Evolutionary conservation across 2,329 filamentous ascomycete species (phyloP).

Genomic region (Nannizziopsis barbatae): DNA sequence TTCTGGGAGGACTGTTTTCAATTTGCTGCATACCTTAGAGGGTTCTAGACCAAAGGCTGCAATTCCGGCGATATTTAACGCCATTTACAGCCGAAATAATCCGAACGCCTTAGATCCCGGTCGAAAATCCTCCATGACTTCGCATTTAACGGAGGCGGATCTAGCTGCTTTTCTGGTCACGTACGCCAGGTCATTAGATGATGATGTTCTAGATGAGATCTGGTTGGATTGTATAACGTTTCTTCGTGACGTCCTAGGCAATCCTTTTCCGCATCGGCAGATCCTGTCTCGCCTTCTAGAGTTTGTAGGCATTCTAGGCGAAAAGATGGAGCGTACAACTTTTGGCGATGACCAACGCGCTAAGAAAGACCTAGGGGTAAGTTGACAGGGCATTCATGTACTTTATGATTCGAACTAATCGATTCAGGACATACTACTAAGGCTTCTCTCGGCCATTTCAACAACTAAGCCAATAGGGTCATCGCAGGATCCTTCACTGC

Average conservation of each 20-base stretch:
- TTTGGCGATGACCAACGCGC: slow-evolving; percentile 91
- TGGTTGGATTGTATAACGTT: slow-evolving; percentile 93
- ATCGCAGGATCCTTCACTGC: slow-evolving; percentile 43
- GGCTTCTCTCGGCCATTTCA: slow-evolving; percentile 84
- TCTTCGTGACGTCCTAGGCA: slow-evolving; percentile 75
- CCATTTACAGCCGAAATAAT: slow-evolving; percentile 89
- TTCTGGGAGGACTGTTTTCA: slow-evolving; percentile 59
- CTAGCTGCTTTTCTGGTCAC: slow-evolving; percentile 81
- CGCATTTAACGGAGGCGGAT: slow-evolving; percentile 70
- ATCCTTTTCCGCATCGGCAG: slow-evolving; percentile 89
- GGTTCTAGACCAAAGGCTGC: slow-evolving; percentile 83
- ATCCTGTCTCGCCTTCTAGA: slow-evolving; percentile 76
- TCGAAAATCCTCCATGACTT: slow-evolving; percentile 78
- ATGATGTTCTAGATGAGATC: slow-evolving; percentile 96
- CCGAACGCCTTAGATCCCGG: slow-evolving; percentile 64
- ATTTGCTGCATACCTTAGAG: slow-evolving; percentile 79
- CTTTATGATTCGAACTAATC: slow-evolving; percentile 16
- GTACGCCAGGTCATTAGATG: slow-evolving; percentile 80
- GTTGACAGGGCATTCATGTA: slow-evolving; percentile 26
- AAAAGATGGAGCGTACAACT: slow-evolving; percentile 95
- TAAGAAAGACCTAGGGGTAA: slow-evolving; percentile 75
- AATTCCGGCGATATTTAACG: slow-evolving; percentile 88
- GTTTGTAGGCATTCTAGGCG: slow-evolving; percentile 78
- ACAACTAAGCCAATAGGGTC: slow-evolving; percentile 74
- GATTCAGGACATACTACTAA: slow-evolving; percentile 68